Base-by-base conservation (phyloP, 2,329 filamentous ascomycete genomes). In the Aspergillus spinulosporus region DNA sequence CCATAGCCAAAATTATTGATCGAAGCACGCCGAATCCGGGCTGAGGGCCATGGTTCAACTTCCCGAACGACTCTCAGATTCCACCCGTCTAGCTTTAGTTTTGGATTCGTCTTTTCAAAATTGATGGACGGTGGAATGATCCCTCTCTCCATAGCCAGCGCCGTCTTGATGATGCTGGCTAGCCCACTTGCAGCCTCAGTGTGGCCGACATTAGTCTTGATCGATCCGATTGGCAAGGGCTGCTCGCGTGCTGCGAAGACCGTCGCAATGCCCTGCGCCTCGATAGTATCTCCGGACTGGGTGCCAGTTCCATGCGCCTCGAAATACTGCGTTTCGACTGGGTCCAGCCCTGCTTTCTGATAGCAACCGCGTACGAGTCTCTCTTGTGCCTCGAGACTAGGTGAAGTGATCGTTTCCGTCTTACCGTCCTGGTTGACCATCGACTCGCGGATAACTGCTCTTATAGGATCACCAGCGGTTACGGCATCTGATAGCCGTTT, bases 301-400 rank as follows among this genome's bases (percentile, higher is more conserved):
- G 72, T 74, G 3, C 76, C 77, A 0, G 78, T 79, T 31, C 76
- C 76, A 55, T 79, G 77, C 1, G 68, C 68, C 55, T 79, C 74
- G 5, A 78, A 71, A 59, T 71, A 79, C 1, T 60, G 62, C 15
- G 63, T 62, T 3, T 56, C 36, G 0, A 56, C 40, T 1, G 64
- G 63, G 46, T 75, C 67, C 5, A n/a, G 9, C 0, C 71, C 67
- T 9, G 74, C 74, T 9, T 65, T 59, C 11, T 62, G 49, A 59
- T 79, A 79, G 0, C 70, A 69, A 5, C 64, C 57, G 2, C 68
- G 65, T 40, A 80, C 77, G 6, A 76, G 61, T 3, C 58, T 61
- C 11, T 68, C 68, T 58, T 80, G 77, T 0, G 74, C 74, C 1
- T 65, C 31, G 53, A 46, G 52, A 46, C 60, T 68, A 3, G 69